Conservation (phyloP, 345 rosid genomes). For the Citrus medica region DNA sequence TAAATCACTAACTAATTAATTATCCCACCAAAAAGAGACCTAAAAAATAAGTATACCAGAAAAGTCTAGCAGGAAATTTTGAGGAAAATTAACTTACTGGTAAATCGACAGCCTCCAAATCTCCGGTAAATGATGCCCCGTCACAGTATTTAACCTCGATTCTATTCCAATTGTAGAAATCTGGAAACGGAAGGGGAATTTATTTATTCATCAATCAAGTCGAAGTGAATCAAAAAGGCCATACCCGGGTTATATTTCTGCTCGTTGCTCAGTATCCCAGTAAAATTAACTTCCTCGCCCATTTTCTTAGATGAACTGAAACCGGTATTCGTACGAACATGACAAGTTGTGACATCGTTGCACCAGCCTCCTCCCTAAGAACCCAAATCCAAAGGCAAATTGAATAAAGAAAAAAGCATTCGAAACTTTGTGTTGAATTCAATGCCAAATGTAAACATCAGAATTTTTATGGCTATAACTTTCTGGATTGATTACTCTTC, state of each 20-base stretch:
- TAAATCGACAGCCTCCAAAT: slow-evolving; percentile 62
- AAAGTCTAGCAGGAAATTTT: slow-evolving; percentile 36
- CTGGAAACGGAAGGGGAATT: slow-evolving; percentile 31
- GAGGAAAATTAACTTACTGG: slow-evolving; percentile 40
- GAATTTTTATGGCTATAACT: neutral
- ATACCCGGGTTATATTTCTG: slow-evolving; percentile 65
- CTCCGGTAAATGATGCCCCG: slow-evolving; percentile 90
- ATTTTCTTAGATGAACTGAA: slow-evolving; percentile 78
- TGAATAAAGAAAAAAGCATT: neutral
- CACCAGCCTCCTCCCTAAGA: slow-evolving; percentile 98
- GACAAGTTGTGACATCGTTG: slow-evolving; percentile 60
- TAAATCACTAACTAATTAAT: slow-evolving; percentile 42
- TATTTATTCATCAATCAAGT: neutral
- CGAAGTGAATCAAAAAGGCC: neutral
- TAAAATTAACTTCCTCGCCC: slow-evolving; percentile 57
- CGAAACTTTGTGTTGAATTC: neutral
- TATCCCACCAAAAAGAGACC: neutral
- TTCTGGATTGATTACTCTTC: neutral
- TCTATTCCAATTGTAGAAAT: slow-evolving; percentile 85
- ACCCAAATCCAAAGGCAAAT: neutral
- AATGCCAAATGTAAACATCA: neutral
- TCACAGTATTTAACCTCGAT: slow-evolving; percentile 90
- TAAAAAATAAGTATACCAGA: neutral
- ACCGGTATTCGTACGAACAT: slow-evolving; percentile 49
- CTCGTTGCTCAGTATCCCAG: slow-evolving; percentile 68